These are phyloP conservation scores for Cinnamomum micranthum DNA, from an alignment of 164 flowering plant genomes.

Conservation along the genomic window DNA sequence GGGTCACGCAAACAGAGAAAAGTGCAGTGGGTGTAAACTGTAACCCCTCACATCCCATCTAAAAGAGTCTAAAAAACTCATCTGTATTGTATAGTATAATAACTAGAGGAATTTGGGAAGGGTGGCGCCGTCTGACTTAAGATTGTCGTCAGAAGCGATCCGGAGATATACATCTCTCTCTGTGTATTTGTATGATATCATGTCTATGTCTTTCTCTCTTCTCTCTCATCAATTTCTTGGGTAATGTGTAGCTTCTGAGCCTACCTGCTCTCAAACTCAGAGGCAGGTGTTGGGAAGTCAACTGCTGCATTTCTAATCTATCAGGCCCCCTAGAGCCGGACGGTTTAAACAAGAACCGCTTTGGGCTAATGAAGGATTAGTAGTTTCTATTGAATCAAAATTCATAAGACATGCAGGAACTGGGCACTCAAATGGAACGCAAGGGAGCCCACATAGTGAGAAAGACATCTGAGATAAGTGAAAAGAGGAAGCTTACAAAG, in stretches of 20 bases:
- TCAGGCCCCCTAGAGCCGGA: too few relatives aligned
- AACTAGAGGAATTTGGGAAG: not conserved
- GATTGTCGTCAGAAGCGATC: constrained; percentile 7
- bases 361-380: not conserved
- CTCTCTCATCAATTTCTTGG: not conserved
- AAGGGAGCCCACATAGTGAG: too few relatives aligned
- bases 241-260: too few relatives aligned
- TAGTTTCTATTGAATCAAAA: too few relatives aligned
- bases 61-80: not conserved
- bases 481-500: too few relatives aligned
- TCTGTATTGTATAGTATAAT: not conserved
- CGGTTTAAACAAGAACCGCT: not conserved
- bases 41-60: not conserved
- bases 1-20: not conserved
- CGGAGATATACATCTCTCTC: not conserved
- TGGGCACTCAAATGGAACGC: too few relatives aligned
- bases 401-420: too few relatives aligned
- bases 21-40: not conserved
- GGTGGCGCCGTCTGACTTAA: constrained; percentile 9
- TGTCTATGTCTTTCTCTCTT: not conserved
- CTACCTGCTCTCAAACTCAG: not conserved
- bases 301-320: not conserved
- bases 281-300: not conserved
- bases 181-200: too few relatives aligned
- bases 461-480: too few relatives aligned